Conservation (phyloP, 148 eudicot genomes). For the Polygonum aviculare region DNA sequence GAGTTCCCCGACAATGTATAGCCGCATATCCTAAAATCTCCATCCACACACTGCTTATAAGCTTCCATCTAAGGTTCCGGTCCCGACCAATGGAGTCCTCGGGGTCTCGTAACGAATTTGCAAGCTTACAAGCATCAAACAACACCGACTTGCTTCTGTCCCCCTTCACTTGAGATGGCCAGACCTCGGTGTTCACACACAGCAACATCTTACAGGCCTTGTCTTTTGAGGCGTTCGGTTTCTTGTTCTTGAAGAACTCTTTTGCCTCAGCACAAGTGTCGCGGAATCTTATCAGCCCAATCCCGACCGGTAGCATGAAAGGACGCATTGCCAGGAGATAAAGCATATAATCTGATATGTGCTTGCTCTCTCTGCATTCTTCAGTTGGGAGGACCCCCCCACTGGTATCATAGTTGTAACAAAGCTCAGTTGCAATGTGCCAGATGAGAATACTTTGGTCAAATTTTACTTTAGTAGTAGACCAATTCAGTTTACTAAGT, state of each 20-base stretch:
- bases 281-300: constrained; percentile 36
- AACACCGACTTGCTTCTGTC: constrained; percentile 50
- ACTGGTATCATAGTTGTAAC: constrained; percentile 20
- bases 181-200: constrained; percentile 35
- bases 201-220: constrained; percentile 28
- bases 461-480: constrained; percentile 23
- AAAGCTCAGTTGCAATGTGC: constrained; percentile 56
- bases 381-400: background rate
- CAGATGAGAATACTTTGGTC: constrained; percentile 42
- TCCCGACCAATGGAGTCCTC: too few relatives aligned
- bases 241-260: constrained; percentile 28
- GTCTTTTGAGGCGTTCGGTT: background rate
- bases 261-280: constrained; percentile 46
- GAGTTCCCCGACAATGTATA: constrained; percentile 29
- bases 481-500: constrained; percentile 13
- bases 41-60: constrained; percentile 31
- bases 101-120: constrained; percentile 14
- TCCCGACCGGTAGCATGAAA: constrained; percentile 42
- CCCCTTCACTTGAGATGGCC: constrained; percentile 36
- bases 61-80: constrained; percentile 11
- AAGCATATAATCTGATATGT: constrained; percentile 45
- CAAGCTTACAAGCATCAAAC: constrained; percentile 35
- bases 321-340: constrained; percentile 42
- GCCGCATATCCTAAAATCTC: constrained; percentile 37
- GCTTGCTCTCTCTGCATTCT: constrained; percentile 14